Conservation (phyloP, 495 filamentous ascomycete species). For the Bryoglossum gracile region DNA sequence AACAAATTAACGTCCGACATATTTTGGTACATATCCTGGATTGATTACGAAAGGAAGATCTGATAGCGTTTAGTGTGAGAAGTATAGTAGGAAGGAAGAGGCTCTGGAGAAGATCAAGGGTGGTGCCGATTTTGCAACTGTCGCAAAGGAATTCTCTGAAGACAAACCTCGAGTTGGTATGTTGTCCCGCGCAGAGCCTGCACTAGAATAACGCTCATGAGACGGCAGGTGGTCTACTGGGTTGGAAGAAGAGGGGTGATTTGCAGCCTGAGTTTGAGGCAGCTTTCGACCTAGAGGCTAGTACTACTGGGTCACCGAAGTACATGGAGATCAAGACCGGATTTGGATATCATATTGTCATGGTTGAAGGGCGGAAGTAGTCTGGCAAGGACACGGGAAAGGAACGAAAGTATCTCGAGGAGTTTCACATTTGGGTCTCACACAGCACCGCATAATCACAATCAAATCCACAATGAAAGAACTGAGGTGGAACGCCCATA, state of each 20-base stretch:
- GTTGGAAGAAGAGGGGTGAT: constrained; percentile 73
- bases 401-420: too few relatives aligned
- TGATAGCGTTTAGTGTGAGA: constrained; percentile 90
- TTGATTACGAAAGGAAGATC: too few relatives aligned
- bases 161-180: constrained; percentile 80
- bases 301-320: constrained; percentile 67
- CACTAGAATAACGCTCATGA: background rate
- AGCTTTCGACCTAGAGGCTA: constrained; percentile 71
- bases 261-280: constrained; percentile 72
- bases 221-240: constrained; percentile 59
- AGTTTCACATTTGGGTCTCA: background rate
- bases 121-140: constrained; percentile 81
- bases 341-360: constrained; percentile 90
- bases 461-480: background rate
- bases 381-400: background rate
- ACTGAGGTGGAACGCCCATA: constrained; percentile 14
- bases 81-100: constrained; percentile 82
- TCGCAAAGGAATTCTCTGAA: constrained; percentile 78
- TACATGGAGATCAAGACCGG: constrained; percentile 75
- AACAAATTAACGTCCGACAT: constrained; percentile 78
- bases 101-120: constrained; percentile 69
- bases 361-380: constrained; percentile 71
- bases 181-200: constrained; percentile 10
- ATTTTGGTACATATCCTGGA: constrained; percentile 53
- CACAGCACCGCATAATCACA: too few relatives aligned